Conservation (phyloP, 164 flowering plant genomes). For the Vitis cinerea region DNA sequence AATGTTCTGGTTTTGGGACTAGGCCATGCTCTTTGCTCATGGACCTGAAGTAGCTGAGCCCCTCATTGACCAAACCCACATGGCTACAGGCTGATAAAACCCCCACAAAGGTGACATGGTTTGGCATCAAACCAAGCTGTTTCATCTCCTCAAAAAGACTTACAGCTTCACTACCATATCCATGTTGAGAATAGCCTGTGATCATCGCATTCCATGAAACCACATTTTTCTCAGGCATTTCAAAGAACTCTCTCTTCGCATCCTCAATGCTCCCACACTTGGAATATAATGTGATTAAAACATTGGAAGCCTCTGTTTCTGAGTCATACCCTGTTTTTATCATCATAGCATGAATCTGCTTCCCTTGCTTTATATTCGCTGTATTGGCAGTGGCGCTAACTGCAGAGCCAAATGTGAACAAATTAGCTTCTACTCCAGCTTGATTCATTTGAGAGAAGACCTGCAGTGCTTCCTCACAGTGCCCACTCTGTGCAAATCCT, state of each 20-base stretch:
- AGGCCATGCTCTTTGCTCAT: slow-evolving; percentile 34
- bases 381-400: slow-evolving; percentile 37
- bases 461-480: slow-evolving; percentile 33
- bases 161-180: slow-evolving; percentile 35
- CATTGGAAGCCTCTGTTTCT: slow-evolving; percentile 34
- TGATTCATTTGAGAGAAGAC: slow-evolving; percentile 30
- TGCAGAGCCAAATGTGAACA: slow-evolving; percentile 32
- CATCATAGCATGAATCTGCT: slow-evolving; percentile 33
- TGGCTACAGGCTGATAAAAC: slow-evolving; percentile 47
- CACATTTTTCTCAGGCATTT: slow-evolving; percentile 28
- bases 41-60: slow-evolving; percentile 35
- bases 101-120: slow-evolving; percentile 35
- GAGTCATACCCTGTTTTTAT: slow-evolving; percentile 29
- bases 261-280: slow-evolving; percentile 36
- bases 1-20: slow-evolving; percentile 39
- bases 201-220: slow-evolving; percentile 48
- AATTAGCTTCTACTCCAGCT: slow-evolving; percentile 23
- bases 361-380: slow-evolving; percentile 34
- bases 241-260: slow-evolving; percentile 29
- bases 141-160: slow-evolving; percentile 36
- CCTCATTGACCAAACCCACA: slow-evolving; percentile 34
- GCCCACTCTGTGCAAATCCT: slow-evolving; percentile 39
- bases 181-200: slow-evolving; percentile 40
- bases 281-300: slow-evolving; percentile 35
- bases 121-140: slow-evolving; percentile 19